Evolutionary conservation across 176 grass and related monocot genomes (phyloP).

Genomic region (Oryza glumipatula): DNA sequence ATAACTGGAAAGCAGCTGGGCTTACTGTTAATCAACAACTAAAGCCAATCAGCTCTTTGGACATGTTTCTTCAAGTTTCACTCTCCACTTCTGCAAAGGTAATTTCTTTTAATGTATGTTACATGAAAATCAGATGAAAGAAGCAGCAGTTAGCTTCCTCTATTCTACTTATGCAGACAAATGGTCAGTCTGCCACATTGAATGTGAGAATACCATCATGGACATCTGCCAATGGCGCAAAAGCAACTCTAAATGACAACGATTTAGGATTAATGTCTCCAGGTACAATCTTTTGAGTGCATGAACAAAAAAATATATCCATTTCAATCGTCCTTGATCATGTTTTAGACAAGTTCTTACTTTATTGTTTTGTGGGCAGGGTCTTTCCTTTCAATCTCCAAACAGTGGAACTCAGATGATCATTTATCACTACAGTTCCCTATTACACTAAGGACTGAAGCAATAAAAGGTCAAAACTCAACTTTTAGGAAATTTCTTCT

Average conservation of each 20-base stretch:
- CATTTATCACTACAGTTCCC: conserved; percentile 61
- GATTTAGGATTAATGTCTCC: conserved; percentile 55
- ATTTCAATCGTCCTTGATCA: background rate
- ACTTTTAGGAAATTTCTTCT: conserved; percentile 10
- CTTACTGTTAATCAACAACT: conserved; percentile 66
- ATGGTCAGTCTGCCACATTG: conserved; percentile 59
- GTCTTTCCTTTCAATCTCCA: conserved; percentile 71
- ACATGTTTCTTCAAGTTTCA: conserved; percentile 62
- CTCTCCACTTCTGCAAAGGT: conserved; percentile 61
- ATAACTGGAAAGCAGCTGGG: conserved; percentile 69
- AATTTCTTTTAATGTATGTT: conserved; percentile 19
- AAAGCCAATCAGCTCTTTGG: conserved; percentile 56
- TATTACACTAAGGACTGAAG: conserved; percentile 60
- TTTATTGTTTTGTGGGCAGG: conserved; percentile 51
- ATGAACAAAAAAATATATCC: background rate
- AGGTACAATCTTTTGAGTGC: conserved; percentile 52
- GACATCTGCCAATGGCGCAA: conserved; percentile 59
- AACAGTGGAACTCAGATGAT: conserved; percentile 76
- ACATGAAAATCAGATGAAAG: conserved; percentile 1
- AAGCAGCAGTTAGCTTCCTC: conserved; percentile 19
- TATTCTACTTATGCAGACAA: conserved; percentile 54
- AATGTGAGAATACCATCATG: conserved; percentile 86
- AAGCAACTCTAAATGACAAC: conserved; percentile 72
- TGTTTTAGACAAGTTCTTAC: background rate
- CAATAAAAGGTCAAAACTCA: conserved; percentile 67